These are phyloP conservation scores for Musa itinerans DNA, from an alignment of 176 grass and related monocot species.

Conservation along the genomic window DNA sequence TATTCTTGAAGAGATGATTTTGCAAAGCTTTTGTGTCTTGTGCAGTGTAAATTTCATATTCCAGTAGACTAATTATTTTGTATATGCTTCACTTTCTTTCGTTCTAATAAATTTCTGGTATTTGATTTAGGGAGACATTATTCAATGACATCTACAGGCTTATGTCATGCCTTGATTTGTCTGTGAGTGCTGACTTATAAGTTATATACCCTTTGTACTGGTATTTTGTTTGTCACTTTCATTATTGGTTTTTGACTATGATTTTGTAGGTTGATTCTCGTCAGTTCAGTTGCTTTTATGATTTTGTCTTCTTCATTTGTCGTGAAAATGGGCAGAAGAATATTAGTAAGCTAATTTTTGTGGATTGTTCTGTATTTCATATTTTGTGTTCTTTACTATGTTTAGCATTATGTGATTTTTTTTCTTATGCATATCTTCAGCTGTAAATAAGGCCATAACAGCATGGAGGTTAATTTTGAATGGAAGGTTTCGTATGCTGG, in stretches of 20 bases:
- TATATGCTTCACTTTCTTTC: slow-evolving; percentile 4
- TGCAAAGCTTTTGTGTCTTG: neutral
- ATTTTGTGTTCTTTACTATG: slow-evolving; percentile 13
- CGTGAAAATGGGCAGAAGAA: slow-evolving; percentile 90
- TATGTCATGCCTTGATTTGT: slow-evolving; percentile 58
- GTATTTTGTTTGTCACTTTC: slow-evolving; percentile 13
- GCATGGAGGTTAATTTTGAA: slow-evolving; percentile 79
- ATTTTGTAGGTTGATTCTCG: slow-evolving; percentile 52
- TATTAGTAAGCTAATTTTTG: slow-evolving; percentile 57
- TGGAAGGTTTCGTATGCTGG: slow-evolving; percentile 78
- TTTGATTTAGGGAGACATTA: slow-evolving; percentile 50
- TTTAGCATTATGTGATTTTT: neutral
- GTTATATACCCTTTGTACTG: slow-evolving; percentile 9
- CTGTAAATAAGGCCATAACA: slow-evolving; percentile 62
- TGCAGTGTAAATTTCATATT: slow-evolving; percentile 2
- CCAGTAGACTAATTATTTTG: slow-evolving; percentile 4
- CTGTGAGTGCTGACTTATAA: slow-evolving; percentile 30
- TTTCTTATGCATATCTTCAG: slow-evolving; percentile 34
- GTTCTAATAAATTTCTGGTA: slow-evolving; percentile 26
- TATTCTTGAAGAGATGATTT: no score
- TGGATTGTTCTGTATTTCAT: slow-evolving; percentile 4
- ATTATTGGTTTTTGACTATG: neutral
- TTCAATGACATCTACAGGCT: slow-evolving; percentile 55
- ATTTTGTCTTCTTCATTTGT: slow-evolving; percentile 94
- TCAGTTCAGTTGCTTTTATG: slow-evolving; percentile 74